Percentiles rank a stretch among this genome's conserved stretches.
These are phyloP conservation scores for Scedosporium minutisporum DNA, from an alignment of 2,329 filamentous ascomycete species.

Conservation along the genomic window DNA sequence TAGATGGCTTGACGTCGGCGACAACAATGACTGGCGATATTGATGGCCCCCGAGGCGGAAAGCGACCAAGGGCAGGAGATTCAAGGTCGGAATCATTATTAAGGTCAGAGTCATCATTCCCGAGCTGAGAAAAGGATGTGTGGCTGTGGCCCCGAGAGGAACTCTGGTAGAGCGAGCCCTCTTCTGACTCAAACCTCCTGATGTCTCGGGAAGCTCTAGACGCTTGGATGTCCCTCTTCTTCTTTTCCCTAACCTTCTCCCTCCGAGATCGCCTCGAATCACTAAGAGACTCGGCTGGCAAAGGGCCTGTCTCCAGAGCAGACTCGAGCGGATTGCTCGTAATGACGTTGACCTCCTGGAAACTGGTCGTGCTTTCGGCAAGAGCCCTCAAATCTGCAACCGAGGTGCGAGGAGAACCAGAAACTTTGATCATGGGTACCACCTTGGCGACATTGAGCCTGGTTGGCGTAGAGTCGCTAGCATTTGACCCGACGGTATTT, in stretches of 20 bases:
- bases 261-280: constrained; percentile 9
- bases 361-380: not conserved
- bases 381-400: not conserved
- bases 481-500: not conserved
- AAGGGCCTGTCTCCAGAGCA: not conserved
- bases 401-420: not conserved
- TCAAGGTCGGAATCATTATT: not conserved
- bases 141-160: not conserved
- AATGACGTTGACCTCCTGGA: not conserved
- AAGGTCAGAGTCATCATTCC: not conserved
- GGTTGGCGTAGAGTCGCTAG: not conserved
- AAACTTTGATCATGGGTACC: constrained; percentile 4
- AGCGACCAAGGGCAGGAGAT: not conserved
- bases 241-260: constrained; percentile 29
- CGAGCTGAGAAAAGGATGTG: not conserved
- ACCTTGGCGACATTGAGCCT: constrained; percentile 8
- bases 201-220: constrained; percentile 16
- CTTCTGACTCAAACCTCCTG: constrained; percentile 2
- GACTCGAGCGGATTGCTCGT: constrained; percentile 5
- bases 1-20: constrained; percentile 23
- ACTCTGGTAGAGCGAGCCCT: not conserved
- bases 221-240: constrained; percentile 29
- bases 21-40: constrained; percentile 31
- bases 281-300: not conserved
- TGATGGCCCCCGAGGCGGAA: constrained; percentile 9